Evolutionary conservation across 116 monocot genomes (phyloP), one percentile per base, ranked within the genome.

Genomic region (Zostera marina): DNA sequence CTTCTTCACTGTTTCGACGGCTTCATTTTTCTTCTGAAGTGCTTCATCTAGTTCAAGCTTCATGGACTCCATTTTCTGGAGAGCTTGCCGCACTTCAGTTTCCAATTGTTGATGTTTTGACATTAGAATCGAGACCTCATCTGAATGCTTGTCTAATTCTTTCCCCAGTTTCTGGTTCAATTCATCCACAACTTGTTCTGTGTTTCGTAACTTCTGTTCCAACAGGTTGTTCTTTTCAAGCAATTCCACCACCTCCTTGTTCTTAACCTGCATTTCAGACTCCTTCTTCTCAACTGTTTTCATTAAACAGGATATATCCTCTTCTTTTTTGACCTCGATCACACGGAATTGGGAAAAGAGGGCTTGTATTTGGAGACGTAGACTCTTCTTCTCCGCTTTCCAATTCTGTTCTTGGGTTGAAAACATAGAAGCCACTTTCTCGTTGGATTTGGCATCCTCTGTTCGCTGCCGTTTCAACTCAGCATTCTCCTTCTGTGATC

Each of bases 401-500:
- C 92, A 93, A 42, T 66, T 55, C 77, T 87, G 92, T 54, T 93
- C 84, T 51, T 51, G 49, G 49, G 49, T 51, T 0, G 49, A 15
- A 10, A 51, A 51, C 49, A 51, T 51, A 21, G 17, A 51, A 2
- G 49, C 20, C 14, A 51, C 49, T 9, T 51, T 51, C 49, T 51
- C 49, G 20, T 51, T 94, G 20, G 88, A 88, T 72, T 66, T 84
- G 38, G 87, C 88, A 22, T 94, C 93, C 53, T 87, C 92, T 0
- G 66, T 63, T 57, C 92, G 41, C 45, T 59, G 63, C 42, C 41
- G 59, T 59, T 70, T 87, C 63, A 87, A 56, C 71, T 75, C 76
- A 1, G n/a, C 22, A 9, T 69, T 62, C 57, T 78, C 68, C 61
- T 38, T 13, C 54, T 75, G 72, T 0, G 65, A 53, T 56, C 16